Conservation (phyloP, 2,329 filamentous ascomycete species). For the Aureobasidium pullulans region DNA sequence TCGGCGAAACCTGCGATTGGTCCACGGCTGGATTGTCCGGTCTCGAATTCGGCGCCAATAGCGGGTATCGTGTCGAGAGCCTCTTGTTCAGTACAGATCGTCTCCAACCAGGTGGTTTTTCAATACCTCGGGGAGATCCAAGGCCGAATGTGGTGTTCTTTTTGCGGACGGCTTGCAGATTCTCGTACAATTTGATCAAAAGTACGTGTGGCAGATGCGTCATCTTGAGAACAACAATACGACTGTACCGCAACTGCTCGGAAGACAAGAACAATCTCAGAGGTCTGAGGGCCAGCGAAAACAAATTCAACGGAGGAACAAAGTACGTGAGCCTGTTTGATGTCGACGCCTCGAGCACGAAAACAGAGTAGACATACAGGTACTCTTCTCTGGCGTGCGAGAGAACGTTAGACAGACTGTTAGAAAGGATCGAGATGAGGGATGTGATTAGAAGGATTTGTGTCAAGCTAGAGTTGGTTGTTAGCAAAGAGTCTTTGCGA, state of each 20-base stretch:
- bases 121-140: slow-evolving; percentile 1
- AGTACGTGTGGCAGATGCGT: slow-evolving; percentile 61
- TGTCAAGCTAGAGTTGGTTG: slow-evolving; percentile 44
- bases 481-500: neutral
- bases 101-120: slow-evolving; percentile 12
- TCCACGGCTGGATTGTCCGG: slow-evolving; percentile 6
- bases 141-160: neutral
- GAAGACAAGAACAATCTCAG: slow-evolving; percentile 61
- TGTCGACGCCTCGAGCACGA: slow-evolving; percentile 46
- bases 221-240: slow-evolving; percentile 52
- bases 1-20: neutral
- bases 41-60: slow-evolving; percentile 18
- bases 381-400: slow-evolving; percentile 65
- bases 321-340: slow-evolving; percentile 43
- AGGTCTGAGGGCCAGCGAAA: slow-evolving; percentile 66
- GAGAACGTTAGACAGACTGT: slow-evolving; percentile 60
- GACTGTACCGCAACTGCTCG: slow-evolving; percentile 54
- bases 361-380: slow-evolving; percentile 67
- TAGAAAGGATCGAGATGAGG: slow-evolving; percentile 69
- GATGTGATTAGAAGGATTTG: slow-evolving; percentile 74
- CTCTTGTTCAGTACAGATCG: slow-evolving; percentile 13
- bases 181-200: slow-evolving; percentile 63
- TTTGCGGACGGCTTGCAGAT: slow-evolving; percentile 13
- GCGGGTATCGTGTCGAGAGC: slow-evolving; percentile 23
- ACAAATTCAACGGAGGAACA: slow-evolving; percentile 53